Evolutionary conservation across 1,284 basidiomycete species (phyloP).

Genomic region (Malassezia sympodialis): DNA sequence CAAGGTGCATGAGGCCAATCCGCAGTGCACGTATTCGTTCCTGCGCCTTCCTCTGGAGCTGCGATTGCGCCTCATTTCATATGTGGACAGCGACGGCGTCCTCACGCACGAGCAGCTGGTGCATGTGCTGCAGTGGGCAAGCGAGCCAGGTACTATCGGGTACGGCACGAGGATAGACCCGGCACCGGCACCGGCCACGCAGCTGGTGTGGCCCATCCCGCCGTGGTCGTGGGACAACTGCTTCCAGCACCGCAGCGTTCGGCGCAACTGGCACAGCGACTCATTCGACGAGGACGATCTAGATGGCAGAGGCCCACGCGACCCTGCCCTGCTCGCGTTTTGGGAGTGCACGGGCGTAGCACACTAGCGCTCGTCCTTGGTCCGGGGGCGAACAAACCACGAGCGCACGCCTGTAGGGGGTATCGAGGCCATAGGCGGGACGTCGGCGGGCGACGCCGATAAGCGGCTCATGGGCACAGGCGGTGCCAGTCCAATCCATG

Average conservation of each 20-base stretch:
- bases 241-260: constrained; percentile 1
- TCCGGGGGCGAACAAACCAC: not conserved
- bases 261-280: constrained; percentile 16
- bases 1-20: not conserved
- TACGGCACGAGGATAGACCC: constrained; percentile 1
- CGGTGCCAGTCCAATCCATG: constrained; percentile 26
- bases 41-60: constrained; percentile 13
- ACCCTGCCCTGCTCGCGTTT: constrained; percentile 10
- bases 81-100: not conserved
- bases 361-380: not conserved
- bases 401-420: constrained; percentile 10
- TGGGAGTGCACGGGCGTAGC: constrained; percentile 13
- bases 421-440: constrained; percentile 9
- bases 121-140: constrained; percentile 9
- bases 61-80: not conserved
- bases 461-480: constrained; percentile 10
- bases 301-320: not conserved
- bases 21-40: not conserved
- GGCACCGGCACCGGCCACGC: not conserved
- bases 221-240: constrained; percentile 16
- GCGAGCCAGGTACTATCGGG: constrained; percentile 11
- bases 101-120: constrained; percentile 7
- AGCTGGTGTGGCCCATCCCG: not conserved
- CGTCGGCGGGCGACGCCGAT: constrained; percentile 17
- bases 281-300: constrained; percentile 1